Evolutionary conservation across 495 filamentous ascomycete species (phyloP), one percentile per base, ranked within the genome.

Genomic region (Chlorociboria aeruginascens): DNA sequence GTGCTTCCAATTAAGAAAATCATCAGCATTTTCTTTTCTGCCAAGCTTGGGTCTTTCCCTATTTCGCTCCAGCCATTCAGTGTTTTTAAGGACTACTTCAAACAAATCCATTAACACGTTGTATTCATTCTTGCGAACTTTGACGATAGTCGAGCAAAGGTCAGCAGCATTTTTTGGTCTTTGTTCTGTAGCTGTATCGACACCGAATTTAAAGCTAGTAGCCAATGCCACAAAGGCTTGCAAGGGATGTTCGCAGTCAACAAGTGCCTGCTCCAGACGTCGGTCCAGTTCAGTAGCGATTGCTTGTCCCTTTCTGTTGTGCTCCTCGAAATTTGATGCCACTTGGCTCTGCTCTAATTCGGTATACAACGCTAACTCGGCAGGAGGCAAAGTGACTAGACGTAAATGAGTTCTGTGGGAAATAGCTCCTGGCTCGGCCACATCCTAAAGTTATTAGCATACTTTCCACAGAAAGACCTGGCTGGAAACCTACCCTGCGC

Each of bases 291-390:
- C 8, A 9, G 1, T 9, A 20, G 38, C 8, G 13, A 16, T 20
- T 40, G 13, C 38, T 9, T 16, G 38, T 20, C 2, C 2, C 9
- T 40, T 20, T 20, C 25, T 40, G 9, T 64, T 61, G 29, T 64
- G 52, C 30, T 69, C 62, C 11, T 43, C 40, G 25, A 69, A 66
- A 7, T 74, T 66, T 12, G 64, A 55, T n/a, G 62, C 61, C 34
- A 66, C 56, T 1, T 76, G 46, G 14, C 66, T 60, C 41, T 69
- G 61, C 32, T 69, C 64, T 32, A 79, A 56, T 43, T 68, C 68
- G 1, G 69, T 48, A 51, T 79, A 79, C 13, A 68, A 61, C 8
- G 62, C 60, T 25, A 56, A 53, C 43, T 78, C 74, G 3, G 61
- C 62, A 1, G 69, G 56, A 4, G 66, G 64, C 8, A 66, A 61